Conservation (phyloP, 2,329 filamentous ascomycete species). For the Aspergillus phoenicis region DNA sequence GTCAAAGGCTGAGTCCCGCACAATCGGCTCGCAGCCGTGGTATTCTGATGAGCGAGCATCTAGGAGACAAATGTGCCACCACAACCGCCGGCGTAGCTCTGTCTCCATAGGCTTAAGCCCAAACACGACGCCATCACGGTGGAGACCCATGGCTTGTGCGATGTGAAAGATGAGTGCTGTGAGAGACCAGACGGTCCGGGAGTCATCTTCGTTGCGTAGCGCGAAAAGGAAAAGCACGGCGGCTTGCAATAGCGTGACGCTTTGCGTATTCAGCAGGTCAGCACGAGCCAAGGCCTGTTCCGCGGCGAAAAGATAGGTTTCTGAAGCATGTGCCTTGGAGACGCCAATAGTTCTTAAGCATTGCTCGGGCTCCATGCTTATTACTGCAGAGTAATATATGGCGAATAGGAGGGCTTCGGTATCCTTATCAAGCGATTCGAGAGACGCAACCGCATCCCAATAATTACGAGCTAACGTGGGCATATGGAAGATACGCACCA, state of each 20-base stretch:
- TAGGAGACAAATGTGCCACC: conserved; percentile 51
- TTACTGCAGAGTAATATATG: conserved; percentile 60
- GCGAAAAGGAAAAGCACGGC: conserved; percentile 60
- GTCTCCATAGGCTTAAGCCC: conserved; percentile 48
- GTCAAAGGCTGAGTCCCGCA: conserved; percentile 44
- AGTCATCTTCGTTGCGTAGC: conserved; percentile 33
- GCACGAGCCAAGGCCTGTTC: conserved; percentile 63
- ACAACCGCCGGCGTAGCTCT: conserved; percentile 53
- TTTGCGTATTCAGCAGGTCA: conserved; percentile 61
- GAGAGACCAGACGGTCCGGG: conserved; percentile 33
- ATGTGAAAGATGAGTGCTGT: conserved; percentile 33
- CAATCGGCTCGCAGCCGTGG: conserved; percentile 47
- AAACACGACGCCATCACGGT: conserved; percentile 49
- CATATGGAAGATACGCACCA: conserved; percentile 59
- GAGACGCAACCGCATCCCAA: conserved; percentile 49
- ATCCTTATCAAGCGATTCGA: conserved; percentile 50
- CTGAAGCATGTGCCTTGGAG: conserved; percentile 48
- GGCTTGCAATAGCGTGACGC: conserved; percentile 60
- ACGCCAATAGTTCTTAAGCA: conserved; percentile 50
- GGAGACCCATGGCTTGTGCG: conserved; percentile 35
- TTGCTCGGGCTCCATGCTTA: conserved; percentile 53
- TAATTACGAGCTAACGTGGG: conserved; percentile 53
- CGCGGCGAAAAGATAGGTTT: conserved; percentile 58
- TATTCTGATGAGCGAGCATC: conserved; percentile 50
- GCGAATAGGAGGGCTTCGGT: conserved; percentile 61